phyloP scores from a whole-genome alignment of 345 rosid genomes.

The Tarenaya hassleriana region DNA sequence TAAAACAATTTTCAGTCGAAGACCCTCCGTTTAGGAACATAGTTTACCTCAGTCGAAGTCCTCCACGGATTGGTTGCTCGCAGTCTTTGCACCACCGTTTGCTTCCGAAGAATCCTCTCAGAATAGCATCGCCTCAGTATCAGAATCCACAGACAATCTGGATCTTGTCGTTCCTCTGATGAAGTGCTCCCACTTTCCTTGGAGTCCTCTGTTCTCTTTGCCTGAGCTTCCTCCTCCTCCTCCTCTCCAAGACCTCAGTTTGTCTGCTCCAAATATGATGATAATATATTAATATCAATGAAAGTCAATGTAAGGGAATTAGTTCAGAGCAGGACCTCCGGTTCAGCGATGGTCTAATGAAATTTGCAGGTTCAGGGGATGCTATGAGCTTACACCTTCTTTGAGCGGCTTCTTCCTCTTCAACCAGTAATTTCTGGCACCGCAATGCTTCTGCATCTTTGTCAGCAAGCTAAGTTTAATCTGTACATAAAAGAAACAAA shows the following conservation, averaged over 20 bases:
- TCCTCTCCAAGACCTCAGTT: conserved; percentile 73
- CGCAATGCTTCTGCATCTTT: conserved; percentile 93
- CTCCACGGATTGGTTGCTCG: too few species aligned
- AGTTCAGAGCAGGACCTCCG: not conserved
- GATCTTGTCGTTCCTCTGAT: conserved; percentile 35
- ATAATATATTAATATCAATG: conserved; percentile 15
- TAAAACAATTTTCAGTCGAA: conserved; percentile 13
- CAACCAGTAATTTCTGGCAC: conserved; percentile 84
- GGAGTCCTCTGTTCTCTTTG: conserved; percentile 62
- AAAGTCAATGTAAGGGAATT: conserved; percentile 6
- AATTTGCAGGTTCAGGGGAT: conserved; percentile 16
- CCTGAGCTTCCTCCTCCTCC: conserved; percentile 72
- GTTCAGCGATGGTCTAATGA: too few species aligned
- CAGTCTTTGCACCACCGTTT: conserved; percentile 36
- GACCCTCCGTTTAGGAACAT: too few species aligned
- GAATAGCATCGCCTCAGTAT: conserved; percentile 35
- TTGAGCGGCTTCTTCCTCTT: conserved; percentile 95
- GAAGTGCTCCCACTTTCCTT: conserved; percentile 38
- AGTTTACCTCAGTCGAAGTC: too few species aligned
- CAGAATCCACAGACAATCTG: conserved; percentile 32
- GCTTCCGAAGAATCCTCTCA: conserved; percentile 29
- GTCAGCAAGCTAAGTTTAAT: conserved; percentile 82
- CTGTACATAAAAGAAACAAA: conserved; percentile 41
- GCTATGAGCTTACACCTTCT: conserved; percentile 48
- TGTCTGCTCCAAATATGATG: conserved; percentile 41